Base-by-base conservation (phyloP, 2,329 filamentous ascomycete species). In the Bretziella fagacearum region DNA sequence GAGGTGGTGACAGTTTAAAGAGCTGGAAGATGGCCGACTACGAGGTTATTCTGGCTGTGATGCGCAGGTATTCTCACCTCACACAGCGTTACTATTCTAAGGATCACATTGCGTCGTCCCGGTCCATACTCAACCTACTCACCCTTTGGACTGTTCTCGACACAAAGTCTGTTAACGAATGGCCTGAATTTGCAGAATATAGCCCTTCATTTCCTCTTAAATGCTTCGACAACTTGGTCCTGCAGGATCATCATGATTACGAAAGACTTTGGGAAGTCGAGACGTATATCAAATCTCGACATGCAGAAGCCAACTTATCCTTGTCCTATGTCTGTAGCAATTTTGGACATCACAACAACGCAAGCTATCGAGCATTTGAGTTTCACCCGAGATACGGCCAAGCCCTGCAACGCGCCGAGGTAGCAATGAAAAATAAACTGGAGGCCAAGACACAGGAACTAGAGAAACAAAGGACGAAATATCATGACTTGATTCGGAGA, bases 191-290 rank as follows among this genome's bases (percentile, higher is more conserved):
- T 10, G 17, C 17, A 6, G 7, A 39, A 7, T 46, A 46, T 7
- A 8, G 20, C 22, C 20, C 32, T 11, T 46, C 44, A 18, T 46
- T 46, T 8, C 25, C 27, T 17, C 13, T 27, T 8, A 18, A 27
- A 3, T 46, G 70, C 0, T 61, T 72, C 2, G 57, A 68, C 20
- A 62, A 58, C 1, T 59, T 79, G 0, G 48, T 70, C 0, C 56
- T 79, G 1, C 63, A 65, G 0, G 58, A 58, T 1, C 59, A 57
- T 20, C 37, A 30, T 0, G 66, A 77, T 11, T 63, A 75, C 63
- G 40, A 61, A 26, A 61, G 70, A 15, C 55, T 78, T 0, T 10
- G 36, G 6, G 23, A 35, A 0, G 54, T 73, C 1, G 74, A 79
- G 53, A n/a, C 44, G 0, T 70, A 79, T 30, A 17, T 52, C 26